Base-by-base conservation (phyloP, 768 basidiomycete genomes). In the Suillus placidus region DNA sequence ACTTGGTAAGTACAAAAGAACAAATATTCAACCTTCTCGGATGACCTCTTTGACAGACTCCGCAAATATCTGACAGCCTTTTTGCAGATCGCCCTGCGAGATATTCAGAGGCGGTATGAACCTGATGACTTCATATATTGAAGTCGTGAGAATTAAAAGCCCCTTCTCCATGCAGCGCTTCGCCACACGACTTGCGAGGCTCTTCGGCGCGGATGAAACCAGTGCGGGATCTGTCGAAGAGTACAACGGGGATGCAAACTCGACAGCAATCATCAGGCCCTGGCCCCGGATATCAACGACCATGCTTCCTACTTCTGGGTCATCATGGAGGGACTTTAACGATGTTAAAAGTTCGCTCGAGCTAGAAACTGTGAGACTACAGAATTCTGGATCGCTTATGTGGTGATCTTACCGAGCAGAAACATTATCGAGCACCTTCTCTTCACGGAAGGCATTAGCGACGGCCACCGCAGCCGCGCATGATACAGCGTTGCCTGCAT, bases 61-160 rank as follows among this genome's bases (percentile, higher is more conserved):
- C 40, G 72, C 80, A 75, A 94, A 93, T 34, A 93, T 88, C 45
- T 75, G 72, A 65, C 80, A 81, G 0, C 92, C 92, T 73, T 88
- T 87, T 70, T 78, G 82, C 80, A 97, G 79, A 74, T 98, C 94
- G 74, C 83, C 85, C 76, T 86, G 77, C 30, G 84, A 85, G 67
- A 97, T 86, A 73, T 94, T 96, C 71, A 98, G 77, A 18, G 97
- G 87, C 5, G 97, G 97, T 71, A 99, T 98, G 82, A 99, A 97
- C 72, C 95, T 83, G 65, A 97, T 81, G 16, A 91, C 90, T 75
- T 96, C 91, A 75, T 92, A 96, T 32, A 93, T 83, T 60, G 91
- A 93, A 32, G 96, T 97, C 14, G 96, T 97, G 65, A 98, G 81
- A 47, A 97, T 86, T 58, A 97, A 75, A 81, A 98, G 78, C 26